A percentile compares a stretch with the other conserved stretches of the same genome.
Conservation (phyloP, 805 yeast genomes). For the Lachancea kluyveri region DNA sequence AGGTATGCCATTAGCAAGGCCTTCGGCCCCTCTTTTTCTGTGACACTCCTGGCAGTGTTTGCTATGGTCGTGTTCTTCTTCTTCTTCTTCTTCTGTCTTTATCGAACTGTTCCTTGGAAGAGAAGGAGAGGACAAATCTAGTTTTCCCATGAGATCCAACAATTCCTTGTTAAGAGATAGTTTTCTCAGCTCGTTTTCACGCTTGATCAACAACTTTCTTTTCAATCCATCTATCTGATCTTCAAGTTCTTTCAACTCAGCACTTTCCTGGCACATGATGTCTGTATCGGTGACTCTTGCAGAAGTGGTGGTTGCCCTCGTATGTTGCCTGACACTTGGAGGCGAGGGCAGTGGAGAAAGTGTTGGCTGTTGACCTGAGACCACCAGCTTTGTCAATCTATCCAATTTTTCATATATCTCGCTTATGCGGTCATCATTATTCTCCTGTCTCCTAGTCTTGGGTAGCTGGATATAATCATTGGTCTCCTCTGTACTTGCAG, state of each 20-base stretch:
- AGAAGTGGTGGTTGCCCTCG: conserved; percentile 4
- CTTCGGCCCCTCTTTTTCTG: not conserved
- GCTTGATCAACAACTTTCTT: conserved; percentile 28
- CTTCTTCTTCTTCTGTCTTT: conserved; percentile 1
- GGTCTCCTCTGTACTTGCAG: conserved; percentile 14
- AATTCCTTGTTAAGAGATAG: conserved; percentile 29
- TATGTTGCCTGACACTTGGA: conserved; percentile 3
- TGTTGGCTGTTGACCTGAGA: conserved; percentile 5
- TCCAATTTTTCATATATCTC: conserved; percentile 16
- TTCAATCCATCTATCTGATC: conserved; percentile 29
- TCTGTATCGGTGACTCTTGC: conserved; percentile 25
- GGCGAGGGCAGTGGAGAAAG: conserved; percentile 2
- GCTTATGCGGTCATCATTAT: conserved; percentile 15
- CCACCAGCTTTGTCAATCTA: conserved; percentile 13
- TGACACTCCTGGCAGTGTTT: no score
- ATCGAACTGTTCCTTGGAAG: not conserved
- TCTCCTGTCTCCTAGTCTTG: conserved; percentile 22
- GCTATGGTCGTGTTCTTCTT: no score
- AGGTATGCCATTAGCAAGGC: no score
- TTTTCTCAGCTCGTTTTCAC: conserved; percentile 32
- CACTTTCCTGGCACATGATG: conserved; percentile 30
- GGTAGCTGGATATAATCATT: conserved; percentile 21
- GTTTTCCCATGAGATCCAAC: conserved; percentile 21
- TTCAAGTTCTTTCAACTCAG: conserved; percentile 30
- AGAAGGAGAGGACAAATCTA: conserved; percentile 12